Base-by-base conservation (phyloP, 331 rosid species). In the Telfairia occidentalis region DNA sequence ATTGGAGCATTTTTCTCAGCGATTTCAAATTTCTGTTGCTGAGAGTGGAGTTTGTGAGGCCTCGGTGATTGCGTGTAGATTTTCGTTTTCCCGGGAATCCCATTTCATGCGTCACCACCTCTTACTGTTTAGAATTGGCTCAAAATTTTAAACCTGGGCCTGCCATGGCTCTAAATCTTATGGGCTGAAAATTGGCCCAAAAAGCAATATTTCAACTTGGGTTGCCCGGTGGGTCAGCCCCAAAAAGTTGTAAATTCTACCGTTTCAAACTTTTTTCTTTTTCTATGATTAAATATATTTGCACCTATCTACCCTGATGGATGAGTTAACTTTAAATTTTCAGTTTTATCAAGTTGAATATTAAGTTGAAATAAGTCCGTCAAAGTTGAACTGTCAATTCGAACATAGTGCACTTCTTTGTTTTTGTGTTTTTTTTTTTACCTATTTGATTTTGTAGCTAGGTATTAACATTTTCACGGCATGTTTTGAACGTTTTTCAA, bases 1-100 rank as follows among this genome's bases (percentile, higher is more conserved):
- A 64, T 32, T 71, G 81, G 61, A 82, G 42, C 88, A 87, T 86
- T 38, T 71, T 76, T 13, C 21, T 42, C 35, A 55, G 48, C 21
- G 29, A 23, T 83, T 83, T 79, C 52, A 73, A 83, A 66, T 43
- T 78, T 78, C 79, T 28, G 81, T 57, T 76, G 77, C 30, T 16
- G 78, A 43, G 24, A 30, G 40, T 66, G 5, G 37, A 26, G 16
- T 49, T 32, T 34, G 65, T 19, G 55, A 53, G 5, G 73, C 52
- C 32, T 21, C 50, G 0, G 2, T 55, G 23, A 9, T 8, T 38
- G 2, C 2, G 21, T 21, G 40, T 16, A 35, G 24, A 60, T 77
- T 77, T 73, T n/a, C n/a, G 53, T 77, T 77, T 60, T 42, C 82
- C 82, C 74, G 78, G 76, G 40, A 65, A 50, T 18, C 58, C 58